phyloP scores from a whole-genome alignment of 2,329 filamentous ascomycete species.

The Pseudocercospora fuligena region DNA sequence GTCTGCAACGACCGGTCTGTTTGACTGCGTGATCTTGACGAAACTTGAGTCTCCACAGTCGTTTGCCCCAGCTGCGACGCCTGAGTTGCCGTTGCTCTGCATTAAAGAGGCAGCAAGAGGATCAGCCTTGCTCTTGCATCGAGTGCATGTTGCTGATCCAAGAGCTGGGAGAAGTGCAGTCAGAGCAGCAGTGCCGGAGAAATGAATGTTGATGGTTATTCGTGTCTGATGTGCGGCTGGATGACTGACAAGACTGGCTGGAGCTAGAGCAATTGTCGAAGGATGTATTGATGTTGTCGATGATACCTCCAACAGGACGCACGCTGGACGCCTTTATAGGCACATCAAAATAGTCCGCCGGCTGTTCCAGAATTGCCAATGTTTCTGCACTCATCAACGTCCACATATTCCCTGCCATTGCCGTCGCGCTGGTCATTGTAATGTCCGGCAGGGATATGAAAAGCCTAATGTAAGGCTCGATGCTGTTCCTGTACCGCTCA shows the following conservation, averaged over 20 bases:
- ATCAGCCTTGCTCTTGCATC: neutral
- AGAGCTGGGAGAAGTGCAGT: neutral
- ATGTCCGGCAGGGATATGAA: neutral
- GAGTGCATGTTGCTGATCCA: neutral
- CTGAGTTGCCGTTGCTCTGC: conserved; percentile 12
- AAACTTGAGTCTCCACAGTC: conserved; percentile 22
- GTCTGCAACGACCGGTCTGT: neutral
- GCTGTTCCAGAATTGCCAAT: neutral
- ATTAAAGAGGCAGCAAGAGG: neutral
- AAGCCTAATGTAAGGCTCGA: neutral
- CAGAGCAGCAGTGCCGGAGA: neutral
- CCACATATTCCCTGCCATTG: neutral
- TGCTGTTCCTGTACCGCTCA: neutral
- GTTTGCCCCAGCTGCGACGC: conserved; percentile 15
- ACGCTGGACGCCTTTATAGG: neutral
- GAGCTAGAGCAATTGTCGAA: neutral
- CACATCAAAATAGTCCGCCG: neutral
- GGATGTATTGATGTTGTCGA: neutral
- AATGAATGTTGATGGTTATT: neutral
- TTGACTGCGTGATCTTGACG: conserved; percentile 10
- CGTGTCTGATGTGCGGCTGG: neutral
- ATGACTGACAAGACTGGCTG: neutral
- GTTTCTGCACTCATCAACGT: neutral
- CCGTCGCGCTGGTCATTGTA: neutral
- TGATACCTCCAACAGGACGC: neutral